Percentiles rank a stretch among this genome's conserved stretches.
Conservation (phyloP, 2,329 filamentous ascomycete genomes). For the Pyricularia sp. region DNA sequence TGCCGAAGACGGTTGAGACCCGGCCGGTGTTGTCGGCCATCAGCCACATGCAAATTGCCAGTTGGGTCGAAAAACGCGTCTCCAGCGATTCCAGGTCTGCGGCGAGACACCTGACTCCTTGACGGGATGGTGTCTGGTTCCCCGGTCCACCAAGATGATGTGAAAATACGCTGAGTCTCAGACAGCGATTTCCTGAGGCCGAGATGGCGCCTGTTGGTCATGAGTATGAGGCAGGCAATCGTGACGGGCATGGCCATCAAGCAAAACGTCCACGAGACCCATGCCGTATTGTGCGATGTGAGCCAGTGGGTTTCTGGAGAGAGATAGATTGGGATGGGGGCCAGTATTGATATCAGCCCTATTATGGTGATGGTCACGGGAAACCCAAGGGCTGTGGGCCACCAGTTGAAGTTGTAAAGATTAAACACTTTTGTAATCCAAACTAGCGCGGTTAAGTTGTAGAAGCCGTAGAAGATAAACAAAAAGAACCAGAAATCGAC, state of each 20-base stretch:
- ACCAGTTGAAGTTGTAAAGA: slow-evolving; percentile 62
- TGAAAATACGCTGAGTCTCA: slow-evolving; percentile 60
- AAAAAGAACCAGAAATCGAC: slow-evolving; percentile 67
- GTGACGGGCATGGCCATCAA: slow-evolving; percentile 62
- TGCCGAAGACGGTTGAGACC: slow-evolving; percentile 24
- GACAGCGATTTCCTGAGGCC: slow-evolving; percentile 50
- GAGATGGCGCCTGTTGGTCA: slow-evolving; percentile 54
- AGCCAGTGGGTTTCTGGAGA: slow-evolving; percentile 42
- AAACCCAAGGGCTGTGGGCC: slow-evolving; percentile 55
- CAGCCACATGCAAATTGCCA: slow-evolving; percentile 8
- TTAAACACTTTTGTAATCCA: slow-evolving; percentile 69
- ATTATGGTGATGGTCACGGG: slow-evolving; percentile 54
- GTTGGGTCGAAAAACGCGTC: slow-evolving; percentile 27
- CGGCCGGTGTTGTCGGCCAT: slow-evolving; percentile 10
- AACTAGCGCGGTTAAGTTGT: slow-evolving; percentile 52
- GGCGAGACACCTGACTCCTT: slow-evolving; percentile 25
- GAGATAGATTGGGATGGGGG: slow-evolving; percentile 52
- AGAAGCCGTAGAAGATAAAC: slow-evolving; percentile 60
- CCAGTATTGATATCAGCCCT: slow-evolving; percentile 47
- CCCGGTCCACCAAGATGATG: slow-evolving; percentile 55
- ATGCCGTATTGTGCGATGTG: slow-evolving; percentile 54
- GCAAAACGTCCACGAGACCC: slow-evolving; percentile 62
- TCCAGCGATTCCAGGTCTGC: slow-evolving; percentile 26
- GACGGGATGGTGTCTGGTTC: slow-evolving; percentile 38
- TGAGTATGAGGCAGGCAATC: slow-evolving; percentile 54